phyloP scores from a whole-genome alignment of 306 rosid genomes.

The Lotus japonicus region DNA sequence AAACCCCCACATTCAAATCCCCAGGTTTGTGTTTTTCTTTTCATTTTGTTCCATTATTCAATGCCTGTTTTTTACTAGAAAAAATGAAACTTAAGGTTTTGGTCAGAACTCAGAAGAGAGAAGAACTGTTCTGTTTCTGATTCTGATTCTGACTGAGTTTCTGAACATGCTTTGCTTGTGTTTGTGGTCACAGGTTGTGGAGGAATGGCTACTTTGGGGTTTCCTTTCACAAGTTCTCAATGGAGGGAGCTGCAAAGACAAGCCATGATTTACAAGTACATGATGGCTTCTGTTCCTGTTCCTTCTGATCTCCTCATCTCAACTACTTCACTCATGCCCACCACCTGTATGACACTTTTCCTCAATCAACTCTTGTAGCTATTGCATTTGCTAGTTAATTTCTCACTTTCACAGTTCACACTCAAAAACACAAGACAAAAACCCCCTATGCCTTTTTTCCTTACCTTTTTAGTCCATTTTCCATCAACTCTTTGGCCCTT shows the following conservation, averaged over 20 bases:
- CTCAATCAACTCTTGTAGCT: neutral
- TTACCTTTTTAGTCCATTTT: neutral
- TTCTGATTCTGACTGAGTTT: constrained; percentile 17
- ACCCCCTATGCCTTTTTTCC: neutral
- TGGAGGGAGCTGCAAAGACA: constrained; percentile 83
- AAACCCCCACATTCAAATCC: constrained; percentile 33
- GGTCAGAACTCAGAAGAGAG: no score
- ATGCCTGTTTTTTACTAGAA: neutral
- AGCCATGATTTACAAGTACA: constrained; percentile 83
- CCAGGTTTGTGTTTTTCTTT: constrained; percentile 34
- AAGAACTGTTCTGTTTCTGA: no score
- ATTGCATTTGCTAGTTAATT: no score
- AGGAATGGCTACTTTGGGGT: constrained; percentile 52
- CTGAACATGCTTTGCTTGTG: constrained; percentile 20
- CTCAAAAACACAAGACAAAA: neutral
- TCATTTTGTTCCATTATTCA: no score
- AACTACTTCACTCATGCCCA: no score
- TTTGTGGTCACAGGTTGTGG: constrained; percentile 31
- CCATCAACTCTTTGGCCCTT: neutral
- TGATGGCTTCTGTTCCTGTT: constrained; percentile 68
- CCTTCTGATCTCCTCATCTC: constrained; percentile 59
- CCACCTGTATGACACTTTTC: constrained; percentile 22
- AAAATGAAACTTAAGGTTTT: neutral
- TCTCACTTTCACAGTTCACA: neutral
- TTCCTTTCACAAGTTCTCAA: constrained; percentile 73